phyloP scores from a whole-genome alignment of 257 asterid species.

The Nicotiana tabacum region DNA sequence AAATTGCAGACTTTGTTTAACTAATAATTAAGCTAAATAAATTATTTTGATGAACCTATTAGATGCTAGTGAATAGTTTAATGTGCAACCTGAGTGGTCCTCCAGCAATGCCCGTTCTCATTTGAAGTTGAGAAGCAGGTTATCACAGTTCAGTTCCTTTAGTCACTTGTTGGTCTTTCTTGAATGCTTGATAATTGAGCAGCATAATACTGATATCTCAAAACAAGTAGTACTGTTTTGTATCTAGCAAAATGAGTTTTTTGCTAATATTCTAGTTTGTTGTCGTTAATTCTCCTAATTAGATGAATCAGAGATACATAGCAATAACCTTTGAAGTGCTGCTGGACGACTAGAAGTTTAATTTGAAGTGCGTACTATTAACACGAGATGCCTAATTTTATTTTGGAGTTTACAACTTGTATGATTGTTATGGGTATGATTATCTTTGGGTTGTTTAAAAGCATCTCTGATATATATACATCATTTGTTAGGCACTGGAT shows the following conservation, averaged over 20 bases:
- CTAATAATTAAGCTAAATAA: background rate
- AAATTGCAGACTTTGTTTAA: no score
- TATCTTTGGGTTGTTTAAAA: background rate
- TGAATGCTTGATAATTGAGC: background rate
- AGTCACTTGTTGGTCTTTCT: background rate
- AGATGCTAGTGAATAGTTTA: background rate
- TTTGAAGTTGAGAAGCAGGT: background rate
- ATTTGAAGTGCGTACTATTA: background rate
- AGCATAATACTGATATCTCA: background rate
- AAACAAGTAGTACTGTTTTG: background rate
- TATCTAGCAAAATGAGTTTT: background rate
- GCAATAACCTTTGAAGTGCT: background rate
- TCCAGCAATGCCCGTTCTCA: background rate
- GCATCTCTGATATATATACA: background rate
- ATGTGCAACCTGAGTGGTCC: background rate
- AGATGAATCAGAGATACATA: background rate
- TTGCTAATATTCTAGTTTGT: background rate
- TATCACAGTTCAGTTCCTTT: background rate
- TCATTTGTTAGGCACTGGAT: conserved; percentile 6
- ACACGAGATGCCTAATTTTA: background rate
- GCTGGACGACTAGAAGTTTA: background rate
- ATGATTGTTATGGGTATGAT: background rate
- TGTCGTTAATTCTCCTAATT: background rate
- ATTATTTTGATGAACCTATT: background rate
- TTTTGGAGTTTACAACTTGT: background rate